Evolutionary conservation across 1,284 basidiomycete genomes (phyloP), one percentile per base, ranked within the genome.

Genomic region (Rhodotorula sp.): DNA sequence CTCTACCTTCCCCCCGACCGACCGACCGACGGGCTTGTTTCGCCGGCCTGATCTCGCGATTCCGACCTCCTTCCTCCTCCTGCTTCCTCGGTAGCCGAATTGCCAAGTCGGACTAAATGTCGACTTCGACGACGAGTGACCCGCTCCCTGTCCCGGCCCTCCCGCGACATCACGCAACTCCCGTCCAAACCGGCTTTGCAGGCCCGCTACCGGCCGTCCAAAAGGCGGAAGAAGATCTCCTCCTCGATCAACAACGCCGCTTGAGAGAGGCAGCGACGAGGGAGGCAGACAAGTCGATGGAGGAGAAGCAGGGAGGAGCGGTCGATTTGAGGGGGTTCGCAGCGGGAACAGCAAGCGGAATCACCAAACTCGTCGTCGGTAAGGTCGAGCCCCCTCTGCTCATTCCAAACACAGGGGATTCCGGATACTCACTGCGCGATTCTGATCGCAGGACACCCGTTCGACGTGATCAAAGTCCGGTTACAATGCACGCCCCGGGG

Each of bases 401-500:
- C n/a, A n/a, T n/a, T n/a, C n/a, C 8, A n/a, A 14, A 2, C 15
- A n/a, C 14, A 23, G 51, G 18, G n/a, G 21, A 20, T 20, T 52
- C 21, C 21, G 20, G 23, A 4, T 10, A n/a, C 21, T 29, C 20
- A 39, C 12, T 15, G 29, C 52, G 59, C 63, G 4, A 52, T 46
- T 61, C 51, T 60, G 61, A 62, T 61, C 15, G 59, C 43, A 56
- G 64, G 43, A 3, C 65, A 79, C 39, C 78, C 77, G 3, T 79
- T 76, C 65, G 78, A 72, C 65, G 68, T 71, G 26, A 67, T 75
- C 60, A 74, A 72, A 39, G 61, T 71, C 10, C 88, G 89, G 26
- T 80, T 91, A 79, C 90, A 90, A 80, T 90, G 89, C 78, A 85
- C 87, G 21, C 87, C 88, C n/a, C 83, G 85, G n/a, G 88, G 87